Conservation (phyloP, 2,329 filamentous ascomycete genomes). For the Delphinella strobiligena region DNA sequence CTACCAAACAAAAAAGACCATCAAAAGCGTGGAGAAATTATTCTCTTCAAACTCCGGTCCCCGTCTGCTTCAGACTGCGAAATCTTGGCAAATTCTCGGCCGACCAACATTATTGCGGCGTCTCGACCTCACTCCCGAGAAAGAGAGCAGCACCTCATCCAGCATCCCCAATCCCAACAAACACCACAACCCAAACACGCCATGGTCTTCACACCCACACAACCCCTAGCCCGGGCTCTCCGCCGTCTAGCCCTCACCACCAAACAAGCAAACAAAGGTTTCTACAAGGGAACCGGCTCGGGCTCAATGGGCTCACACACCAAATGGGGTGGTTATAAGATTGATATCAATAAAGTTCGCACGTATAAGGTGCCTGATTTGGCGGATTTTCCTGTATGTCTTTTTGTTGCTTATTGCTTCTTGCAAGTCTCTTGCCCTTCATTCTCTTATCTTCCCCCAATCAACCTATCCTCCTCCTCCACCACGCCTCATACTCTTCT, state of each 20-base stretch:
- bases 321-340: constrained; percentile 68
- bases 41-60: too few species aligned
- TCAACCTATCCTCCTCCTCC: too few species aligned
- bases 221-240: constrained; percentile 53
- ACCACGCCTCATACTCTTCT: too few species aligned
- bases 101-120: too few species aligned
- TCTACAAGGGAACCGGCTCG: constrained; percentile 91
- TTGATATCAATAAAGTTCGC: constrained; percentile 80
- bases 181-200: background rate
- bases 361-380: constrained; percentile 75
- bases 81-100: too few species aligned
- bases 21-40: too few species aligned
- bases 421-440: background rate
- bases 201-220: constrained; percentile 38
- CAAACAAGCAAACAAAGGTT: constrained; percentile 85
- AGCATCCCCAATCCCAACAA: background rate
- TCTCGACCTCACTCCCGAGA: too few species aligned
- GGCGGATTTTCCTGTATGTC: constrained; percentile 55
- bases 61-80: too few species aligned
- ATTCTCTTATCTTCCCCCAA: background rate
- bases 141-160: too few species aligned
- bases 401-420: background rate
- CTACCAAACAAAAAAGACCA: too few species aligned
- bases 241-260: constrained; percentile 74
- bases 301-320: constrained; percentile 80